Base-by-base conservation (phyloP, 768 basidiomycete genomes). In the Amanita rubescens region DNA sequence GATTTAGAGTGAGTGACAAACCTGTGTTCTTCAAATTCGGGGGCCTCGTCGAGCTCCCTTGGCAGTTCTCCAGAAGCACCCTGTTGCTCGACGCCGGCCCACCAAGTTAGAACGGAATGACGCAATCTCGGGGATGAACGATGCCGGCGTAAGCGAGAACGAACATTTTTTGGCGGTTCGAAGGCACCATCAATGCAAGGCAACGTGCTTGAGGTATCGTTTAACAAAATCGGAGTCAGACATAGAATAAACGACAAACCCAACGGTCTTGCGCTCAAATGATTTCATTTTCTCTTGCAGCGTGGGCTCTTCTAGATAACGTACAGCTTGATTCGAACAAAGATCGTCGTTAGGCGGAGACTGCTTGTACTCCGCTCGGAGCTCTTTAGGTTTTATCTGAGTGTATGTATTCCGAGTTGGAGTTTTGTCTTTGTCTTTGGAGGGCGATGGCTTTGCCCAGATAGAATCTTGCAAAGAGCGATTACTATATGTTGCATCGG, bases 391-490 rank as follows among this genome's bases (percentile, higher is more conserved):
- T 22, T 12, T 27, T 10, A 37, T 37, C 43, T 38, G 20, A 22
- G 11, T 20, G 34, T 46, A 22, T 8, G 33, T 20, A 17, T 34
- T 46, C 34, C 14, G 52, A 37, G 34, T 39, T 17, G 52, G 44
- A 30, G 52, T 53, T 24, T 53, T 53, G 2, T 46, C 52, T 24
- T 53, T 53, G 2, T 46, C 52, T 22, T 14, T 17, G 6, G 3
- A 22, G 8, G 43, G 32, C 6, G 30, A n/a, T 37, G 52, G 52
- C 8, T 32, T 53, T 9, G 52, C 52, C 52, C 52, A 53, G 11
- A 53, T 53, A 27, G 52, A 53, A 34, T 46, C 34, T 34, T 53
- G 42, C 33, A 53, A 38, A 32, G 52, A 45, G 32, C 52, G 52
- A 34, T 53, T 53, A 33, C 52, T 53, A 46, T 9, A 14, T 20